Evolutionary conservation across 257 asterid species (phyloP).

Genomic region (Coffea eugenioides): DNA sequence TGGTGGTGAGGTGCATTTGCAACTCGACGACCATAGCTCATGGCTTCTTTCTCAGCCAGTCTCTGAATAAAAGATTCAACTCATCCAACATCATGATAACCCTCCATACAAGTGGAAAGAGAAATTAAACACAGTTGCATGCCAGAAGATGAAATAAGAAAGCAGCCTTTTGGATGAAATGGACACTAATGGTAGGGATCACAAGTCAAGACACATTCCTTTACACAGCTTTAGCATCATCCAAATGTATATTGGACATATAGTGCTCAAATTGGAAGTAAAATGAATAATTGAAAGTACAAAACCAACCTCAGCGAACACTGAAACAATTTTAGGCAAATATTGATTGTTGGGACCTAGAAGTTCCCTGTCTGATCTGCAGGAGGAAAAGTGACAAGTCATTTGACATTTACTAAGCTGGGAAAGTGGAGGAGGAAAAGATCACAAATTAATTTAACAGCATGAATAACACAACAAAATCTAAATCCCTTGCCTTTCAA

Average conservation of each 20-base stretch:
- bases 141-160: neutral
- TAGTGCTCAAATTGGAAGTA: no score
- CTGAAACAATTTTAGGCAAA: conserved; percentile 86
- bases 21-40: neutral
- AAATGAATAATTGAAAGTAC: neutral
- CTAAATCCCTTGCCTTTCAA: conserved; percentile 56
- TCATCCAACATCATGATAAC: neutral
- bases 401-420: neutral
- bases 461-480: neutral
- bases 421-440: neutral
- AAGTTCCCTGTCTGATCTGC: conserved; percentile 79
- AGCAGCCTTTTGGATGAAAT: neutral
- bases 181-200: neutral
- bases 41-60: neutral
- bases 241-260: neutral
- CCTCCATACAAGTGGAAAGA: neutral
- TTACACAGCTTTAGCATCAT: neutral
- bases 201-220: neutral
- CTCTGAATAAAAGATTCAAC: neutral
- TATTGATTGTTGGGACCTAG: conserved; percentile 90
- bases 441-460: neutral
- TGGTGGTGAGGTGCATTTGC: neutral
- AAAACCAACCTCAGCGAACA: conserved; percentile 89
- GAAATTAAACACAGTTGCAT: neutral
- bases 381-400: conserved; percentile 14